Conservation (phyloP, 1,284 basidiomycete species). For the Erythrobasidium hasegawianum region DNA sequence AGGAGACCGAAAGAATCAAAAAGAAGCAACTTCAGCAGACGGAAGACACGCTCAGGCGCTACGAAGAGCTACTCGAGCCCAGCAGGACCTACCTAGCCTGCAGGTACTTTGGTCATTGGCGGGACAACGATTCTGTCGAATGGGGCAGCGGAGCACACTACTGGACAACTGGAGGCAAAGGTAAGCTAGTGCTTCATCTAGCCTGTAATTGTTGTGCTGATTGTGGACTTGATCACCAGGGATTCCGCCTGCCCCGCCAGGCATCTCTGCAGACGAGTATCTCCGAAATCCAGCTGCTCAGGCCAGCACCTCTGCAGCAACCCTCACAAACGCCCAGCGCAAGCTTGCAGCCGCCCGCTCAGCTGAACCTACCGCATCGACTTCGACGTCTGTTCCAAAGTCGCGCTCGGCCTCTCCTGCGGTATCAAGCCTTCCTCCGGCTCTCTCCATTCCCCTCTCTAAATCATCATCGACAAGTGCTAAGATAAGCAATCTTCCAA, state of each 20-base stretch:
- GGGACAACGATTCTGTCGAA: not conserved
- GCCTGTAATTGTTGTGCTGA: not conserved
- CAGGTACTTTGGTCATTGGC: slow-evolving; percentile 1
- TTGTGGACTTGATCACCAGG: slow-evolving; percentile 3
- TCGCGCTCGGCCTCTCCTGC: not conserved
- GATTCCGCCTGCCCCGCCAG: slow-evolving; percentile 25
- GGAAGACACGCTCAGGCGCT: slow-evolving; percentile 31
- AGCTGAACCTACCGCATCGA: not conserved
- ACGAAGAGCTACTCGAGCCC: slow-evolving; percentile 36
- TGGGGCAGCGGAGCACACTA: slow-evolving; percentile 4
- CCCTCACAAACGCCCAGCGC: not conserved
- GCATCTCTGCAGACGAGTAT: slow-evolving; percentile 22
- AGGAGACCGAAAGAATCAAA: slow-evolving; percentile 26
- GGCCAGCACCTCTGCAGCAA: not conserved
- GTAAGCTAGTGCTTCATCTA: not conserved
- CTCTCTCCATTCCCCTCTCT: no score
- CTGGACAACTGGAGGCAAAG: slow-evolving; percentile 29
- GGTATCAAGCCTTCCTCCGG: no score
- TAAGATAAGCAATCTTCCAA: no score
- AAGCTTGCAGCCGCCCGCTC: not conserved
- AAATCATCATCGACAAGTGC: no score
- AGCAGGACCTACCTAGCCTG: slow-evolving; percentile 15
- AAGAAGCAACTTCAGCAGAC: slow-evolving; percentile 22
- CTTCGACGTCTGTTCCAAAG: not conserved
- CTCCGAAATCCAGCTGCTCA: slow-evolving; percentile 18